Evolutionary conservation across 345 rosid genomes (phyloP).

Genomic region (Syzygium aqueum): DNA sequence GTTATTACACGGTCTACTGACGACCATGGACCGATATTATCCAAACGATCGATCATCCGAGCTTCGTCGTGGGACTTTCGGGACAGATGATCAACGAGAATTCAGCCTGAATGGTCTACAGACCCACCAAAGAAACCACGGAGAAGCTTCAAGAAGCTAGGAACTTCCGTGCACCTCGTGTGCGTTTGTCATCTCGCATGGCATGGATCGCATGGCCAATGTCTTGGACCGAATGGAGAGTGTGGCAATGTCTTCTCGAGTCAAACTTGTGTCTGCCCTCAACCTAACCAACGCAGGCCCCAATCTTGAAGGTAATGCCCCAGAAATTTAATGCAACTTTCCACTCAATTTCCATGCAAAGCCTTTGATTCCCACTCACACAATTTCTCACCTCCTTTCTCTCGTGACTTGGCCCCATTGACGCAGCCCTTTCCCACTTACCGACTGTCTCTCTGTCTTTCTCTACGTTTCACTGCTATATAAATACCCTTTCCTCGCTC

Average conservation of each 20-base stretch:
- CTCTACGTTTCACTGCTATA: background rate
- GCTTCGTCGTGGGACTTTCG: background rate
- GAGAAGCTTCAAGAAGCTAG: background rate
- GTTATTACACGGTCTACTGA: background rate
- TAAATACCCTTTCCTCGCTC: background rate
- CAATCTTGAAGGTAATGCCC: no score
- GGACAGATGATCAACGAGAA: background rate
- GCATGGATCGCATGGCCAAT: background rate
- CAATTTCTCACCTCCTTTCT: background rate
- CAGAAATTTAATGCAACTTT: background rate
- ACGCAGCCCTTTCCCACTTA: background rate
- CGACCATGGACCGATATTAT: background rate
- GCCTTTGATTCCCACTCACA: background rate
- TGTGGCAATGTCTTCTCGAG: background rate
- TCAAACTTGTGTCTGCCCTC: background rate
- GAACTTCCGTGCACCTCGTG: background rate
- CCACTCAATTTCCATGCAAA: background rate
- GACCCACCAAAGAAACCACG: background rate
- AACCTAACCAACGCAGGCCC: background rate
- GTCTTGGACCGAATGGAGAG: background rate
- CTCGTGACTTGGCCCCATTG: background rate
- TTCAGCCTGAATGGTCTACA: background rate
- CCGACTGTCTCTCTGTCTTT: background rate
- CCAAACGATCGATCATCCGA: background rate
- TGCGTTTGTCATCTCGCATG: background rate